These are phyloP conservation scores for Leishmania martiniquensis DNA, from an alignment of 208 protist species.

Conservation along the genomic window DNA sequence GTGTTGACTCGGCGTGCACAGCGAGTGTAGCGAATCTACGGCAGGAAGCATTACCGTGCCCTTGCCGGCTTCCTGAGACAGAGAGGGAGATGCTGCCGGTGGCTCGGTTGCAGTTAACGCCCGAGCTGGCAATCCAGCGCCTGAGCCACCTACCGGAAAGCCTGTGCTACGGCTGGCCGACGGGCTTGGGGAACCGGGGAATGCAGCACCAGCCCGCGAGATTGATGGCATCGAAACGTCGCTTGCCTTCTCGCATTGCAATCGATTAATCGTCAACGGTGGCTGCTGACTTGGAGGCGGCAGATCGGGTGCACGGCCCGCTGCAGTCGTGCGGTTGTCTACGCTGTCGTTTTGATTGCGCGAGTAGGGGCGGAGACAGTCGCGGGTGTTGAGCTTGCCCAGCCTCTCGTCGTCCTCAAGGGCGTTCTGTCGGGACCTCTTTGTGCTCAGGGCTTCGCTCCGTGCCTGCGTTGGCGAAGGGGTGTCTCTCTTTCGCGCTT, in stretches of 20 bases:
- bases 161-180: neutral
- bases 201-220: neutral
- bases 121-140: neutral
- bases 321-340: neutral
- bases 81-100: neutral
- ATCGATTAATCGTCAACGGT: neutral
- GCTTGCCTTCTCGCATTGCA: neutral
- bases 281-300: neutral
- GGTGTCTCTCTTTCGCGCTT: neutral
- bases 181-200: neutral
- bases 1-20: neutral
- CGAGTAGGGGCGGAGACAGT: neutral
- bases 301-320: neutral
- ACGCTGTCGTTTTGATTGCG: neutral
- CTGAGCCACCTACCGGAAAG: neutral
- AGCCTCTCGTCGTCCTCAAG: neutral
- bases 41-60: neutral
- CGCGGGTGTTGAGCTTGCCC: neutral
- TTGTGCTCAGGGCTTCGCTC: neutral
- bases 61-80: neutral
- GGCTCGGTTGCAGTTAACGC: neutral
- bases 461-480: neutral
- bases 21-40: neutral
- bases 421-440: neutral
- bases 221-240: neutral